phyloP scores from a whole-genome alignment of 805 yeast species.

The Metschnikowia anglica region DNA sequence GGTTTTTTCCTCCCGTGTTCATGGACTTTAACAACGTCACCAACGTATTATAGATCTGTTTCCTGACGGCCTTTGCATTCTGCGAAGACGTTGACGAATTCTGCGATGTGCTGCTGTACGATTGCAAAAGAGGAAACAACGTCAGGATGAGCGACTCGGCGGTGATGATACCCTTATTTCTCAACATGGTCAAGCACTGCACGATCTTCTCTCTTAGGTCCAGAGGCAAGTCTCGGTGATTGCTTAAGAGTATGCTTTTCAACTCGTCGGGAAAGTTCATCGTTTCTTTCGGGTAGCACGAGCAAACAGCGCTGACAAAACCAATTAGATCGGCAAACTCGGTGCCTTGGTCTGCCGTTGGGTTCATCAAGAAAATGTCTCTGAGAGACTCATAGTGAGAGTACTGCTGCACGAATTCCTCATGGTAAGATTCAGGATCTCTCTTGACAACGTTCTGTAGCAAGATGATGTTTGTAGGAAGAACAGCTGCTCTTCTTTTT shows the following conservation, averaged over 20 bases:
- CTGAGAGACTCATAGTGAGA: conserved; percentile 88
- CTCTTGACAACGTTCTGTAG: conserved; percentile 89
- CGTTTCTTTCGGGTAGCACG: conserved; percentile 88
- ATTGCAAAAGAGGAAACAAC: conserved; percentile 77
- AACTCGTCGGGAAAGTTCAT: conserved; percentile 80
- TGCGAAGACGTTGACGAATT: conserved; percentile 42
- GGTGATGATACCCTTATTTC: conserved; percentile 77
- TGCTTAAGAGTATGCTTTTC: conserved; percentile 61
- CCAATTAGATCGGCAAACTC: conserved; percentile 82
- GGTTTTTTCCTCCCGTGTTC: conserved; percentile 87
- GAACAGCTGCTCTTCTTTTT: conserved; percentile 84
- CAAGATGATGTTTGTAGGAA: conserved; percentile 89
- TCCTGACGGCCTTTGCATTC: conserved; percentile 79
- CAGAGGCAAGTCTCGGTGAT: conserved; percentile 80
- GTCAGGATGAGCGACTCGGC: conserved; percentile 84
- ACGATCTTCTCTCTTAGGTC: conserved; percentile 89
- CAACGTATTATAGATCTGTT: conserved; percentile 76
- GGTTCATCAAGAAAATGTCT: conserved; percentile 80
- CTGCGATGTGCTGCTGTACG: conserved; percentile 49
- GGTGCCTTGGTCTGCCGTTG: conserved; percentile 40
- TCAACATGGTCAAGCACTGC: conserved; percentile 82
- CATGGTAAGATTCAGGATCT: conserved; percentile 91
- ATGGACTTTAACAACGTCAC: conserved; percentile 76
- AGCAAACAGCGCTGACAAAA: conserved; percentile 87
- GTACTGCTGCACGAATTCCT: conserved; percentile 90